Evolutionary conservation across 306 rosid genomes (phyloP), one percentile per base, ranked within the genome.

Genomic region (Inga laurina): DNA sequence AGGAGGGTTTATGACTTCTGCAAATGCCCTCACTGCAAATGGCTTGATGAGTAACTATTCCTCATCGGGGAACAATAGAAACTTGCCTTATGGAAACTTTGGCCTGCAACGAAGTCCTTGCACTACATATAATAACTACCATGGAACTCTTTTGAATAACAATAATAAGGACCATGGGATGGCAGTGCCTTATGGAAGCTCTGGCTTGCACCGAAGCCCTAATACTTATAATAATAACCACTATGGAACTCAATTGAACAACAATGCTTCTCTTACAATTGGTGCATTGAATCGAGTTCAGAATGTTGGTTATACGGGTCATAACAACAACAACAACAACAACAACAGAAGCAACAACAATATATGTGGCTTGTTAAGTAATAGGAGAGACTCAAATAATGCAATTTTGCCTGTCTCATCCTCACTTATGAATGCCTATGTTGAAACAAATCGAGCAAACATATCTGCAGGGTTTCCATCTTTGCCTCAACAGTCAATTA

Each of bases 241-340:
- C 72, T 49, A 27, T 30, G 81, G 85, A 46, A 67, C 81, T 71
- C 77, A 90, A 51, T 1, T 49, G 43, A 87, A 21, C 8, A 69
- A 34, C 81, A 74, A 12, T 79, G 76, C 70, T 61, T 27, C 74
- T 62, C 67, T 79, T 81, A 34, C 37, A 34, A 18, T 43, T 73
- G 75, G 30, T 39, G 72, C 65, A 21, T 62, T 8, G 10, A 48
- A 56, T 67, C 41, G 27, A 32, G 12, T 21, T 67, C 13, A 39
- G 34, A 56, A 7, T 8, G 24, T 22, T 16, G 21, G 48, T 11
- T 56, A 8, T 75, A 19, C 48, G 43, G 43, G 43, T 39, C 8
- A 16, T 27, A 44, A 34, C 49, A 44, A 43, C 35, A 27, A 27
- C 27, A 44, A 43, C 35, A 27, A 27, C 27, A 27, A 27, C 30